Evolutionary conservation across 148 eudicot genomes (phyloP).

Genomic region (Pouteria glomerata): DNA sequence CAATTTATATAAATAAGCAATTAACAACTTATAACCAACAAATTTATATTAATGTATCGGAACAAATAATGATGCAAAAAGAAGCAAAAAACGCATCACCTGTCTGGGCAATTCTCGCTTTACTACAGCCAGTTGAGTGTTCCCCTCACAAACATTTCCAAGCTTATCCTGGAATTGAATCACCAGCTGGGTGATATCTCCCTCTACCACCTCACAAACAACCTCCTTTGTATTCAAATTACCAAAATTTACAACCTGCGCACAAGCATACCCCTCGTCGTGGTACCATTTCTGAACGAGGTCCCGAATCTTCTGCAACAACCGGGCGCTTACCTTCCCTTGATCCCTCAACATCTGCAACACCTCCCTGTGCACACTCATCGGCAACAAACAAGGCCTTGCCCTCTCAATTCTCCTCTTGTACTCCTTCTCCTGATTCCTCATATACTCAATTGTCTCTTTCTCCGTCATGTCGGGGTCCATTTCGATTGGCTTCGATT

Average conservation of each 20-base stretch:
- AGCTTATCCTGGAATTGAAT: constrained; percentile 97
- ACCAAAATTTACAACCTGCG: constrained; percentile 92
- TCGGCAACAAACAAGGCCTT: constrained; percentile 71
- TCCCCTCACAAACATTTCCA: constrained; percentile 90
- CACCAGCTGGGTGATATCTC: constrained; percentile 80
- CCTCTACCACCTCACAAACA: constrained; percentile 96
- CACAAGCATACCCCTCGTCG: constrained; percentile 87
- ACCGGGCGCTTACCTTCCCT: constrained; percentile 68
- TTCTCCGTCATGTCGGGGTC: constrained; percentile 80
- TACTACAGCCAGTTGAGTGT: constrained; percentile 56
- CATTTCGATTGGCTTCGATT: constrained; percentile 74
- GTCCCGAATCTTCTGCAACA: constrained; percentile 80
- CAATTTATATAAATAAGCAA: too few relatives aligned
- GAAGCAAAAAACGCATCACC: too few relatives aligned
- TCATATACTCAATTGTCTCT: constrained; percentile 55
- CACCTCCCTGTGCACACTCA: constrained; percentile 48
- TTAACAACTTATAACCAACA: too few relatives aligned
- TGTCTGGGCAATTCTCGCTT: constrained; percentile 73
- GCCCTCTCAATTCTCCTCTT: constrained; percentile 62
- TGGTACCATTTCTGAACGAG: constrained; percentile 92
- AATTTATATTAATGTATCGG: too few relatives aligned
- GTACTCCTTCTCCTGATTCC: constrained; percentile 69
- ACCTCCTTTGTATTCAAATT: constrained; percentile 88
- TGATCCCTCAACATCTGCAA: constrained; percentile 52
- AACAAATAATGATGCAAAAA: too few relatives aligned